These are phyloP conservation scores for Cyclotella atomus DNA, from an alignment of 108 stramenopile genomes.

Conservation along the genomic window DNA sequence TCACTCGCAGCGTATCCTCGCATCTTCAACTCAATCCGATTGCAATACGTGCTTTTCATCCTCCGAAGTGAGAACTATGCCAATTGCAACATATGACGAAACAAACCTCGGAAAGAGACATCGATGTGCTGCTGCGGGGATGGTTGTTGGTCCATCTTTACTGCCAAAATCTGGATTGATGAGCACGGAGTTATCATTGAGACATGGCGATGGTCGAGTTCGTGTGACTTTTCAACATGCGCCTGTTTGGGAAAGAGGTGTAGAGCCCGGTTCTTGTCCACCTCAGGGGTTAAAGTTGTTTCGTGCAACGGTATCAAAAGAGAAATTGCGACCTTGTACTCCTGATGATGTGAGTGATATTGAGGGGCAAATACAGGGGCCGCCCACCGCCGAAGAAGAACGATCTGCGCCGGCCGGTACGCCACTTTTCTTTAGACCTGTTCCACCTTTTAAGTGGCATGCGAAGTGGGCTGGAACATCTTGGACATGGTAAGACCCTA, in stretches of 20 bases:
- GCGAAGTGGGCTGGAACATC: conserved; percentile 78
- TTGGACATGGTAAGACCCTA: conserved; percentile 69
- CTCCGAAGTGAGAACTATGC: conserved; percentile 61
- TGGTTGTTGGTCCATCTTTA: conserved; percentile 78
- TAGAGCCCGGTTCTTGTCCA: conserved; percentile 79
- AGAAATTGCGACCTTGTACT: conserved; percentile 54
- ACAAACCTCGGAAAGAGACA: conserved; percentile 45
- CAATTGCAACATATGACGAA: conserved; percentile 63
- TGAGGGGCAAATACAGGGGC: conserved; percentile 45
- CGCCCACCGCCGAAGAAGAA: conserved; percentile 73
- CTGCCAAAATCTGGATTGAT: conserved; percentile 64
- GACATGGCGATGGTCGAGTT: conserved; percentile 77
- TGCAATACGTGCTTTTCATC: conserved; percentile 83
- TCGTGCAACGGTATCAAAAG: conserved; percentile 72
- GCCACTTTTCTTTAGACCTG: conserved; percentile 70
- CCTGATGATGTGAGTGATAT: conserved; percentile 9
- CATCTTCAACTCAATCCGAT: conserved; percentile 73
- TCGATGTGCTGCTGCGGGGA: conserved; percentile 54
- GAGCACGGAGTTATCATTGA: conserved; percentile 79
- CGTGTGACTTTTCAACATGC: conserved; percentile 87
- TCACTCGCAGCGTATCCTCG: conserved; percentile 75
- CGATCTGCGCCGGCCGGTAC: conserved; percentile 56
- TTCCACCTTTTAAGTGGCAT: conserved; percentile 86
- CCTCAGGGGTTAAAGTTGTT: conserved; percentile 85
- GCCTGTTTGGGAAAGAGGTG: conserved; percentile 82